A percentile compares a stretch with the other conserved stretches of the same genome.
Evolutionary conservation across 2,329 filamentous ascomycete species (phyloP).

Genomic region (Colletotrichum tabaci): DNA sequence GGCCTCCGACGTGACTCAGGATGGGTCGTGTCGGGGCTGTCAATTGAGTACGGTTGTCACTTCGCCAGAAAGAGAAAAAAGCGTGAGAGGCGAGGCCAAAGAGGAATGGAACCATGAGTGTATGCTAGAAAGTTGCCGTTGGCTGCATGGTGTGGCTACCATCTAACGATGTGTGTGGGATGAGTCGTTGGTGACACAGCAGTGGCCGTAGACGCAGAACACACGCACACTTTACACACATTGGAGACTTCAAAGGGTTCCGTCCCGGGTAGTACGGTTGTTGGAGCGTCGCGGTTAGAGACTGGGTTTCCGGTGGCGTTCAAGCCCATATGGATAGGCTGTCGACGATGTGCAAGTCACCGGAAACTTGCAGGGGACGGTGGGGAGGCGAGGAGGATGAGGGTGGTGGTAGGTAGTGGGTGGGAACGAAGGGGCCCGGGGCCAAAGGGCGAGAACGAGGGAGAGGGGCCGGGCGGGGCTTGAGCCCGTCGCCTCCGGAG

Average conservation of each 20-base stretch:
- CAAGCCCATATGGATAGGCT: background rate
- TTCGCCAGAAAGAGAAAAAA: background rate
- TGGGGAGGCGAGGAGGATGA: background rate
- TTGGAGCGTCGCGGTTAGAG: background rate
- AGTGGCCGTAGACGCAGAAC: background rate
- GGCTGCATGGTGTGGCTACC: slow-evolving; percentile 10
- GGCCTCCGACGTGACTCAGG: slow-evolving; percentile 15
- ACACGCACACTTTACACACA: background rate
- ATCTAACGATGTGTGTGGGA: background rate
- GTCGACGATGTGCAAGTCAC: slow-evolving; percentile 18
- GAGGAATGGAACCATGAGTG: background rate
- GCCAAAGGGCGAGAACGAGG: background rate
- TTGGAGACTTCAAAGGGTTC: background rate
- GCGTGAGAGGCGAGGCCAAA: too few relatives aligned
- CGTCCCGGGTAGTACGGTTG: slow-evolving; percentile 1
- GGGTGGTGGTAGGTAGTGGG: background rate
- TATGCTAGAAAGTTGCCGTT: slow-evolving; percentile 6
- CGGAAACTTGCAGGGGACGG: slow-evolving; percentile 27
- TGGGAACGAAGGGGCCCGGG: background rate
- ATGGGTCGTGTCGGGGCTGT: slow-evolving; percentile 8
- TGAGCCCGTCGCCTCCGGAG: slow-evolving; percentile 10
- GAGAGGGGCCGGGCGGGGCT: background rate
- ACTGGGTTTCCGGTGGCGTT: background rate
- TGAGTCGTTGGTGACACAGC: slow-evolving; percentile 8
- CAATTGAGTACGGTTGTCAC: background rate